Evolutionary conservation across 495 filamentous ascomycete species (phyloP).

Genomic region (Hypoxylon rickii): DNA sequence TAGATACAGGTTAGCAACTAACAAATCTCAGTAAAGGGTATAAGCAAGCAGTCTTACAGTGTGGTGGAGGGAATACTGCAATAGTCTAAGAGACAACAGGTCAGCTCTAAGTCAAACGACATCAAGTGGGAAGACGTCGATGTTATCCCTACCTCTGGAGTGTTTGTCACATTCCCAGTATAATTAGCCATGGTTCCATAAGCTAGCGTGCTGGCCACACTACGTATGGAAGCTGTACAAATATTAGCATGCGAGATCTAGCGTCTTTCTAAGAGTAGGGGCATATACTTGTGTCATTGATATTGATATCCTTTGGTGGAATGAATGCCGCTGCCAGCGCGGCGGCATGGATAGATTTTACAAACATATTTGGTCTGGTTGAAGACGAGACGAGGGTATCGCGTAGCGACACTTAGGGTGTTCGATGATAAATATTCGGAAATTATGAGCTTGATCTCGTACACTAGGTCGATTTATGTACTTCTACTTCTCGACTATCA

Average conservation of each 20-base stretch:
- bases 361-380: conserved; percentile 23
- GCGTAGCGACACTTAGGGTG: conserved; percentile 11
- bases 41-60: conserved; percentile 52
- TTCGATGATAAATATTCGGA: conserved; percentile 13
- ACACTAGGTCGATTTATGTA: conserved; percentile 14
- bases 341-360: conserved; percentile 39
- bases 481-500: conserved; percentile 5
- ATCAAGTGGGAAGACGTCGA: conserved; percentile 15
- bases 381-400: conserved; percentile 14
- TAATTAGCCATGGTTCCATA: conserved; percentile 65
- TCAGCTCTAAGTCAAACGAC: conserved; percentile 14
- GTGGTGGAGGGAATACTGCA: conserved; percentile 68
- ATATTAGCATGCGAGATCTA: not conserved
- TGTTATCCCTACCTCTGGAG: conserved; percentile 46
- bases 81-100: conserved; percentile 41
- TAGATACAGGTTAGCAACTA: conserved; percentile 44
- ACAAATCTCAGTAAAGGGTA: not conserved
- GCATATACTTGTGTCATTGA: conserved; percentile 46
- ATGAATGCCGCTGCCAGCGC: conserved; percentile 38
- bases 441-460: conserved; percentile 21
- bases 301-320: conserved; percentile 48
- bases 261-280: not conserved
- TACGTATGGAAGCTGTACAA: conserved; percentile 52
- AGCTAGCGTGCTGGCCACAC: conserved; percentile 54
- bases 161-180: conserved; percentile 64